These are phyloP conservation scores for Neospermospora avenae DNA, from an alignment of 2,329 filamentous ascomycete genomes.

Conservation along the genomic window DNA sequence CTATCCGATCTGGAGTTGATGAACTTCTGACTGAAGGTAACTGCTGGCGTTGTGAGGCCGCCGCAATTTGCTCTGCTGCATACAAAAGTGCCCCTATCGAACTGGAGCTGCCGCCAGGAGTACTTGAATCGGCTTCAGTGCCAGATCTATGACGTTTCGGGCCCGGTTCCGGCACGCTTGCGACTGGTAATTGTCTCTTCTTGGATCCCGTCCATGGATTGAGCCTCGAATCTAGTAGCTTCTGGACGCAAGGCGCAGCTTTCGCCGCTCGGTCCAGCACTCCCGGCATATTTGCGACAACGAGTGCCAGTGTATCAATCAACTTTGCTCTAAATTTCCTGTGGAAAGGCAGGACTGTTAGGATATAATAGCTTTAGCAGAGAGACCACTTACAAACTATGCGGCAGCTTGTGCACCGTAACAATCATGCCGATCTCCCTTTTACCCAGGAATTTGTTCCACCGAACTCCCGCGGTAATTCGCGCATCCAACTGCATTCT, in stretches of 20 bases:
- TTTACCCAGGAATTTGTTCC: not conserved
- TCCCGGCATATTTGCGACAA: not conserved
- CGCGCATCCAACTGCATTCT: not conserved
- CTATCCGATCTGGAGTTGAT: no score
- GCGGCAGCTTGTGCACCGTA: not conserved
- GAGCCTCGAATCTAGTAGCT: not conserved
- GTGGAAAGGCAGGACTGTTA: not conserved
- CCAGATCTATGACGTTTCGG: not conserved
- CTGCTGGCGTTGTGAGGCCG: not conserved
- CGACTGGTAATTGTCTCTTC: not conserved
- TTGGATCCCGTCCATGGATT: not conserved
- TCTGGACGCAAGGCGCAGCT: not conserved
- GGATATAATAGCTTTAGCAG: not conserved
- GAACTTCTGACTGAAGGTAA: no score
- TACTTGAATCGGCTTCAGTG: not conserved
- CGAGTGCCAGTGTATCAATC: not conserved
- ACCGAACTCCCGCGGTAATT: not conserved
- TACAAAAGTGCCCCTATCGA: not conserved
- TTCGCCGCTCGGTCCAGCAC: not conserved
- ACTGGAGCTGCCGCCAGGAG: not conserved
- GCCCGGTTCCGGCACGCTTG: not conserved
- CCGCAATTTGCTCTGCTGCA: not conserved
- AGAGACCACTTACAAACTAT: not conserved
- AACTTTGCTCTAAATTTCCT: not conserved
- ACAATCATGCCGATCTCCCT: not conserved